phyloP scores from a whole-genome alignment of 176 grass and related monocot species.

The Otatea glauca region DNA sequence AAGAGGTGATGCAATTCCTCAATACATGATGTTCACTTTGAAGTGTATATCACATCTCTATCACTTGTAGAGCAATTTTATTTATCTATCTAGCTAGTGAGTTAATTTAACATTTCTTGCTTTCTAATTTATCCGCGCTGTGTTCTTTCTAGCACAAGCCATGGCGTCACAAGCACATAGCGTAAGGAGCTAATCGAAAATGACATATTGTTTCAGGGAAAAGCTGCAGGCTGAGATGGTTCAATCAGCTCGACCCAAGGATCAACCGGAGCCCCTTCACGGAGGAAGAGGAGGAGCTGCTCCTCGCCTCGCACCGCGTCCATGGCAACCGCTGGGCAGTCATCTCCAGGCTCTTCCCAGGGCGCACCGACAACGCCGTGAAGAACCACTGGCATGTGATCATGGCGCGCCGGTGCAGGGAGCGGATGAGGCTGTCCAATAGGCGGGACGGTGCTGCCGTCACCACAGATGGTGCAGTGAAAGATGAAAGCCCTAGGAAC shows the following conservation, averaged over 20 bases:
- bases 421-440: conserved; percentile 45
- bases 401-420: conserved; percentile 76
- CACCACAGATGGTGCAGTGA: background rate
- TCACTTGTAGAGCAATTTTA: conserved; percentile 56
- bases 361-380: conserved; percentile 94
- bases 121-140: conserved; percentile 45
- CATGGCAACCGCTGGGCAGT: conserved; percentile 92
- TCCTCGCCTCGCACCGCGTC: conserved; percentile 78
- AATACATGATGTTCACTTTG: conserved; percentile 36
- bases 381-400: conserved; percentile 99
- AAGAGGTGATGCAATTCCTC: conserved; percentile 26
- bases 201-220: conserved; percentile 69
- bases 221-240: conserved; percentile 97
- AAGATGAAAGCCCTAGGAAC: conserved; percentile 37
- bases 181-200: conserved; percentile 40
- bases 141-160: conserved; percentile 41
- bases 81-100: background rate
- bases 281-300: conserved; percentile 82
- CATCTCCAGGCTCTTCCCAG: conserved; percentile 91
- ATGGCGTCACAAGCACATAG: conserved; percentile 20
- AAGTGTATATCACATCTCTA: conserved; percentile 49
- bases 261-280: conserved; percentile 91
- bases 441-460: background rate
- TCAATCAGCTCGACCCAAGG: conserved; percentile 91
- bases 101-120: conserved; percentile 45